These are phyloP conservation scores for Flaveria trinervia DNA, from an alignment of 129 eudicot genomes.

Conservation along the genomic window DNA sequence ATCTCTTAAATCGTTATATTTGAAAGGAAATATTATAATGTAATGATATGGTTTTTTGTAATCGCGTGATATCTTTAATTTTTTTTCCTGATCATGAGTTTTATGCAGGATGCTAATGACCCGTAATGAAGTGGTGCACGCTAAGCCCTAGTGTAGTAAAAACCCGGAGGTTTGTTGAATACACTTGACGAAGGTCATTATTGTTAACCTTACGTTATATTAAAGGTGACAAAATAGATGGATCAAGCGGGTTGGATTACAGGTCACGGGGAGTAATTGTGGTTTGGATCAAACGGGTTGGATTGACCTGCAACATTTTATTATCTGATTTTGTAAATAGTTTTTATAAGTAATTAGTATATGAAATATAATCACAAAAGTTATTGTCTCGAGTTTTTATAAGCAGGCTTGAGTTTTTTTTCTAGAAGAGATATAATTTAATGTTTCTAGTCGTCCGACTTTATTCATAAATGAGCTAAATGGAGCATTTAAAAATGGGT, in stretches of 20 bases:
- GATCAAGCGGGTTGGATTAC: neutral
- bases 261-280: neutral
- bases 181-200: neutral
- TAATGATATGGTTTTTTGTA: too few relatives aligned
- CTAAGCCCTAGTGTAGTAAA: neutral
- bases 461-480: too few relatives aligned
- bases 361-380: neutral
- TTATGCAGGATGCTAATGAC: neutral
- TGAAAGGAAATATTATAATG: too few relatives aligned
- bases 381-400: too few relatives aligned
- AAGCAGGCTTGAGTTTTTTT: too few relatives aligned
- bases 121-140: neutral
- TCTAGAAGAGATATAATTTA: too few relatives aligned
- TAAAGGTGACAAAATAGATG: neutral
- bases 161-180: neutral
- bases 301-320: neutral
- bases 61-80: neutral
- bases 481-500: too few relatives aligned
- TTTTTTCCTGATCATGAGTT: neutral
- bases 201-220: neutral
- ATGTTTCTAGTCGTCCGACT: too few relatives aligned
- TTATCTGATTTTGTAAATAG: too few relatives aligned
- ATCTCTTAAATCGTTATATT: neutral
- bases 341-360: neutral
- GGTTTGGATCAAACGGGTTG: neutral